phyloP scores from a whole-genome alignment of 768 basidiomycete species.

The Trametes maxima region DNA sequence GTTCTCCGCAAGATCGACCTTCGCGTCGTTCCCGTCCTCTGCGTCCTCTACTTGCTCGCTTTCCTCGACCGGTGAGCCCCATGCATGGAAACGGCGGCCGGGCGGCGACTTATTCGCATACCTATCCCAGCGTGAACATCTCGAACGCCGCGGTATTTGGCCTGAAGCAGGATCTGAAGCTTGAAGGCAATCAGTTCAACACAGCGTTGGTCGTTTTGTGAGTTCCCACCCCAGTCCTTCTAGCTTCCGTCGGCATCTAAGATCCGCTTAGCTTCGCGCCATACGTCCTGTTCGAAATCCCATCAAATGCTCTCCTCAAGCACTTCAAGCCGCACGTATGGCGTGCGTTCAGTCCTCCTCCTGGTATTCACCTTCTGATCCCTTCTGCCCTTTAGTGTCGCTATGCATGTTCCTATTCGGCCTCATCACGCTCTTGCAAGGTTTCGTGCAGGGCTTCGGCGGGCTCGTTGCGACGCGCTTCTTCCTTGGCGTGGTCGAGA shows the following conservation, averaged over 20 bases:
- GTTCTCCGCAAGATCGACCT: slow-evolving; percentile 40
- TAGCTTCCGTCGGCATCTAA: background rate
- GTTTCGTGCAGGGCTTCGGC: slow-evolving; percentile 34
- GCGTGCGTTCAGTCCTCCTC: slow-evolving; percentile 24
- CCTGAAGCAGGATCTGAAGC: slow-evolving; percentile 33
- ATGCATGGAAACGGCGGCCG: background rate
- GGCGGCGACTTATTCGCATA: background rate
- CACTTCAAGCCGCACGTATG: slow-evolving; percentile 40
- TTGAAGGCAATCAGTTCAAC: slow-evolving; percentile 33
- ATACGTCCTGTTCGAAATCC: slow-evolving; percentile 40
- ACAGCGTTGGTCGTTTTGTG: slow-evolving; percentile 38
- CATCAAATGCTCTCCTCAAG: slow-evolving; percentile 38
- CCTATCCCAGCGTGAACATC: slow-evolving; percentile 32
- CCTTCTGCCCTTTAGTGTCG: slow-evolving; percentile 30
- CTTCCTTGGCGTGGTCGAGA: slow-evolving; percentile 38
- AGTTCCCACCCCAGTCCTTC: slow-evolving; percentile 2
- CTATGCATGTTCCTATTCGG: slow-evolving; percentile 42
- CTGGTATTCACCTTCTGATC: background rate
- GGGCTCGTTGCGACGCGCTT: slow-evolving; percentile 44
- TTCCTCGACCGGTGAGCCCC: slow-evolving; percentile 39
- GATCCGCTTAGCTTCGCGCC: slow-evolving; percentile 31
- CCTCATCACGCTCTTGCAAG: slow-evolving; percentile 37
- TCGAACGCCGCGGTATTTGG: slow-evolving; percentile 36
- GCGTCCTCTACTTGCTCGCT: slow-evolving; percentile 45
- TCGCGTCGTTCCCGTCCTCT: slow-evolving; percentile 44